Evolutionary conservation across 257 asterid genomes (phyloP).

Genomic region (Salvia miltiorrhiza): DNA sequence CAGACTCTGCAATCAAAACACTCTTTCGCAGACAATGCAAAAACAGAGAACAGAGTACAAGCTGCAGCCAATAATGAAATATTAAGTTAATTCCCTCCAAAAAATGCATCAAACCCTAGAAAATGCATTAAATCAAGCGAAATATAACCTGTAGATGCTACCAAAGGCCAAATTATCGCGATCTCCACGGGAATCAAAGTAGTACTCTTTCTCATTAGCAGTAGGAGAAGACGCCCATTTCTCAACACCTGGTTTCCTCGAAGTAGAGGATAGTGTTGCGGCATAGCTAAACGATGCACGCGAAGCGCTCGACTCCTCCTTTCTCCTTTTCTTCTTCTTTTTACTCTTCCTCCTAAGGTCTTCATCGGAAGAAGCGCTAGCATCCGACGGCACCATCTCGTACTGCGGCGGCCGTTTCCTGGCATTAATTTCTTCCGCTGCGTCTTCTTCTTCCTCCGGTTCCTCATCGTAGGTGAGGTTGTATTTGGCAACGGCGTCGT

Average conservation of each 20-base stretch:
- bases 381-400: constrained; percentile 59
- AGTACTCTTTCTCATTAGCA: constrained; percentile 56
- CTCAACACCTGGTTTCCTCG: constrained; percentile 59
- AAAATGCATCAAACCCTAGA: neutral
- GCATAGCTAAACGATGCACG: constrained; percentile 35
- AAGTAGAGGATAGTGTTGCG: constrained; percentile 38
- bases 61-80: constrained; percentile 8
- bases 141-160: constrained; percentile 60
- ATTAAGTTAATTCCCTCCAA: neutral
- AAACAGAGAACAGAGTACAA: neutral
- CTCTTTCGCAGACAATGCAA: neutral
- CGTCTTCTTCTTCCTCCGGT: constrained; percentile 40
- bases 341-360: constrained; percentile 36
- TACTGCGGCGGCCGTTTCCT: constrained; percentile 39
- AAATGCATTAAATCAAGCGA: neutral
- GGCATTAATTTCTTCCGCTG: constrained; percentile 16
- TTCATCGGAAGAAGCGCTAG: constrained; percentile 35
- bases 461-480: constrained; percentile 32
- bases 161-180: constrained; percentile 88
- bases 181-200: constrained; percentile 94
- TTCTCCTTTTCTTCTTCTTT: constrained; percentile 44
- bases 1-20: neutral
- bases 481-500: constrained; percentile 71
- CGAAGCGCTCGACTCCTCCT: constrained; percentile 28
- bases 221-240: constrained; percentile 60